Percentiles rank a stretch among this genome's conserved stretches.
Conservation (phyloP, 441 rosid genomes). For the Gossypium schwendimanii region DNA sequence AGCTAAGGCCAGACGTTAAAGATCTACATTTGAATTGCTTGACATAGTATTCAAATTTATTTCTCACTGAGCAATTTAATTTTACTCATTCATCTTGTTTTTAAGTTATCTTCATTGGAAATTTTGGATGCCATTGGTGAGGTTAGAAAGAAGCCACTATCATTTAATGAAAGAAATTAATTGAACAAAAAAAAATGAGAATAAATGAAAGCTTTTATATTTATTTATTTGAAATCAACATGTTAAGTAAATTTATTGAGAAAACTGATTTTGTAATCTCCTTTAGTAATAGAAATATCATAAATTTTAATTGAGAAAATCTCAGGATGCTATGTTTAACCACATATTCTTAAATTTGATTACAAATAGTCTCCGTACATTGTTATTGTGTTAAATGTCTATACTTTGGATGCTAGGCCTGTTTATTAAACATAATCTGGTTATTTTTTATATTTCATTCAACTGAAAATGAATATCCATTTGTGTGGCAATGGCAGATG, state of each 20-base stretch:
- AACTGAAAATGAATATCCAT: background rate
- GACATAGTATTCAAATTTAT: background rate
- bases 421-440: no score
- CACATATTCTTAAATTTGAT: background rate
- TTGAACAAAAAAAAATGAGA: background rate
- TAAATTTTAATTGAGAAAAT: background rate
- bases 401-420: no score
- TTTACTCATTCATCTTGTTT: background rate
- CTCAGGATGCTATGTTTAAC: background rate
- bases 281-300: background rate
- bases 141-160: background rate
- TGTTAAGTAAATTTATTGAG: background rate
- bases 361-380: background rate
- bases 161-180: background rate
- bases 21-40: background rate
- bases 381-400: background rate
- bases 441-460: no score
- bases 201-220: no score
- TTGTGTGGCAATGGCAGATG: background rate
- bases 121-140: background rate
- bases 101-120: background rate
- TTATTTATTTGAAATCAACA: no score
- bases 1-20: background rate
- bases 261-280: background rate
- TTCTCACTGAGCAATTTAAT: background rate